phyloP scores from a whole-genome alignment of 805 yeast genomes.

The Pichia exigua region DNA sequence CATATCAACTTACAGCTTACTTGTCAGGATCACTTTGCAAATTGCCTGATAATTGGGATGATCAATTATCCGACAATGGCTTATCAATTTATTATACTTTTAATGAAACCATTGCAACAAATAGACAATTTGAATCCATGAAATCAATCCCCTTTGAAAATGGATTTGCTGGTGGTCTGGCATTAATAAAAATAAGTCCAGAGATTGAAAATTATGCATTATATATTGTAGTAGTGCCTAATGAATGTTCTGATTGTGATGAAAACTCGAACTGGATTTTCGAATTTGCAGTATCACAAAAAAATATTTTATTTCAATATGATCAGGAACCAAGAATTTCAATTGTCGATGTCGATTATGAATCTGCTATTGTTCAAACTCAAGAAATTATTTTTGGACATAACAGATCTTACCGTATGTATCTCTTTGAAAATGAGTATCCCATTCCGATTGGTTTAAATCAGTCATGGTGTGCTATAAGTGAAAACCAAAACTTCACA shows the following conservation, averaged over 20 bases:
- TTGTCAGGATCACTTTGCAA: slow-evolving; percentile 44
- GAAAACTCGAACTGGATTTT: slow-evolving; percentile 41
- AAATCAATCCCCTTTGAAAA: slow-evolving; percentile 12
- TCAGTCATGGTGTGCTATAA: slow-evolving; percentile 66
- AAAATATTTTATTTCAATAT: slow-evolving; percentile 62
- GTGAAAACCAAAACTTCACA: slow-evolving; percentile 27
- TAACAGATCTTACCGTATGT: slow-evolving; percentile 29
- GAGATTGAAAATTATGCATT: not conserved
- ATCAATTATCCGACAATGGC: slow-evolving; percentile 14
- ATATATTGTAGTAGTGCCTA: slow-evolving; percentile 20
- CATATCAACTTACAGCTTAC: slow-evolving; percentile 40
- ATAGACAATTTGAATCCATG: slow-evolving; percentile 9
- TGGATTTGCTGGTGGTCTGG: slow-evolving; percentile 23
- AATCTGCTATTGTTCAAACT: slow-evolving; percentile 58
- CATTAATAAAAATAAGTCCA: slow-evolving; percentile 7
- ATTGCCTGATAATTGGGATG: slow-evolving; percentile 20
- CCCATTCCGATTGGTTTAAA: slow-evolving; percentile 34
- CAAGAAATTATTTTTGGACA: slow-evolving; percentile 22
- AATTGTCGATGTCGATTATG: slow-evolving; percentile 63
- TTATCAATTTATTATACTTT: slow-evolving; percentile 22
- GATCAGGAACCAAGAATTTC: slow-evolving; percentile 47
- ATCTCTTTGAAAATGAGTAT: slow-evolving; percentile 39
- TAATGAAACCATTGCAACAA: slow-evolving; percentile 14
- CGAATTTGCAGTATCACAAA: slow-evolving; percentile 58
- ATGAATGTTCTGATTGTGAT: slow-evolving; percentile 17